Conservation (phyloP, 1,284 basidiomycete species). For the Rhodotorula sp. region DNA sequence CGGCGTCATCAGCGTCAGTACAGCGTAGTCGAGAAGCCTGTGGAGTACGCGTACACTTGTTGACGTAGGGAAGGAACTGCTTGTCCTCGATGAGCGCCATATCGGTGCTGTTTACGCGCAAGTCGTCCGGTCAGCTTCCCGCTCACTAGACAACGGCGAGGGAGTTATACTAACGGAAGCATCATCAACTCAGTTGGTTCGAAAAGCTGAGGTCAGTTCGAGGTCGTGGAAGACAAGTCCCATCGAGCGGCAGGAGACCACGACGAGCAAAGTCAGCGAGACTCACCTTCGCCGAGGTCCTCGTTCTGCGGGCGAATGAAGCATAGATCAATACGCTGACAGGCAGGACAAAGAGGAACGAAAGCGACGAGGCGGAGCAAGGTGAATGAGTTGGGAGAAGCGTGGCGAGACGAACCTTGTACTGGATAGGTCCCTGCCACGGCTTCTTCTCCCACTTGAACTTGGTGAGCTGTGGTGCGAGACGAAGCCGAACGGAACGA, state of each 20-base stretch:
- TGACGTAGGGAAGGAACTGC: constrained; percentile 51
- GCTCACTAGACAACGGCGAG: constrained; percentile 10
- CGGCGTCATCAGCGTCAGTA: constrained; percentile 38
- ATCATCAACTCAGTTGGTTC: constrained; percentile 54
- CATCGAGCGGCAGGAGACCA: too few relatives aligned
- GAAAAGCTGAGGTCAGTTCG: too few relatives aligned
- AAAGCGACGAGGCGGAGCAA: too few relatives aligned
- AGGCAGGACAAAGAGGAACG: too few relatives aligned
- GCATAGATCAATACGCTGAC: too few relatives aligned
- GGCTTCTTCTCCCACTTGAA: constrained; percentile 48
- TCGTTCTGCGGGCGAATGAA: constrained; percentile 45
- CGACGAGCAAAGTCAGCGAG: too few relatives aligned
- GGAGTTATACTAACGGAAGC: constrained; percentile 52
- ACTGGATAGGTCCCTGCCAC: constrained; percentile 57
- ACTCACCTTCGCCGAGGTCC: constrained; percentile 44
- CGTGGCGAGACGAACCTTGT: constrained; percentile 17
- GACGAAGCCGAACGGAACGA: constrained; percentile 39
- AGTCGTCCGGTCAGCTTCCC: neutral
- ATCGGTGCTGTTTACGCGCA: constrained; percentile 51
- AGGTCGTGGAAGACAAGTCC: too few relatives aligned
- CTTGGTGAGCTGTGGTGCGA: constrained; percentile 18
- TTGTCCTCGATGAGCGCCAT: constrained; percentile 43
- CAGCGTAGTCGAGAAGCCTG: constrained; percentile 15
- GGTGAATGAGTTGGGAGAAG: constrained; percentile 39
- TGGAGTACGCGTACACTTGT: constrained; percentile 50